Base-by-base conservation (phyloP, 2,329 filamentous ascomycete genomes). In the Botrytis tulipae region DNA sequence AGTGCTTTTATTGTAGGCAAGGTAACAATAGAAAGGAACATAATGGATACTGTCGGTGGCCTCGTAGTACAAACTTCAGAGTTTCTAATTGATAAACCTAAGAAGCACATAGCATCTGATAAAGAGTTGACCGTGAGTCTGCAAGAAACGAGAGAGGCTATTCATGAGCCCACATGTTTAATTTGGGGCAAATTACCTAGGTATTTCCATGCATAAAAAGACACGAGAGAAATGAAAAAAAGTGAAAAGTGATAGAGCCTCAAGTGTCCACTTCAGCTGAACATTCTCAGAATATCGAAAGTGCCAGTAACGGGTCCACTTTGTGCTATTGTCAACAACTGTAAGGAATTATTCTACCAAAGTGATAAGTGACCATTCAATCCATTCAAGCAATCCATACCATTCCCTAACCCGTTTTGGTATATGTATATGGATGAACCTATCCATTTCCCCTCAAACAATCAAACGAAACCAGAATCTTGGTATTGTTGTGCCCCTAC, bases 401-500 rank as follows among this genome's bases (percentile, higher is more conserved):
- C 66, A 57, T 42, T 40, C 48, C 66, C 48, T 51, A 42, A 42
- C 48, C 66, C 66, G 48, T 57, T 69, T 69, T 69, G 66, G 66
- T 69, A 69, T 69, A 69, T 57, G 48, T 69, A 69, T 57, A 29
- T 29, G n/a, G 66, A 69, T 42, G 51, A 69, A 42, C 48, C 66
- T 40, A 69, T 59, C 66, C 66, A 57, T 42, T 40, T 57, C 66
- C 48, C 37, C 66, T 57, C 48, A 44, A 69, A 42, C 48, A 69
- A 69, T 69, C 48, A 69, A 69, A 57, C 37, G 35, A 69, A 57
- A 57, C 66, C 66, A 57, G 37, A 69, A 57, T 69, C 66, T 57
- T 69, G 66, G 48, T 69, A 69, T 69, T 69, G 66, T 69, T 59
- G 48, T 69, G 51, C 48, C 66, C 66, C 66, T 57, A 42, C 35